Evolutionary conservation across 2,329 filamentous ascomycete genomes (phyloP).

Genomic region (Cladophialophora chaetospira): DNA sequence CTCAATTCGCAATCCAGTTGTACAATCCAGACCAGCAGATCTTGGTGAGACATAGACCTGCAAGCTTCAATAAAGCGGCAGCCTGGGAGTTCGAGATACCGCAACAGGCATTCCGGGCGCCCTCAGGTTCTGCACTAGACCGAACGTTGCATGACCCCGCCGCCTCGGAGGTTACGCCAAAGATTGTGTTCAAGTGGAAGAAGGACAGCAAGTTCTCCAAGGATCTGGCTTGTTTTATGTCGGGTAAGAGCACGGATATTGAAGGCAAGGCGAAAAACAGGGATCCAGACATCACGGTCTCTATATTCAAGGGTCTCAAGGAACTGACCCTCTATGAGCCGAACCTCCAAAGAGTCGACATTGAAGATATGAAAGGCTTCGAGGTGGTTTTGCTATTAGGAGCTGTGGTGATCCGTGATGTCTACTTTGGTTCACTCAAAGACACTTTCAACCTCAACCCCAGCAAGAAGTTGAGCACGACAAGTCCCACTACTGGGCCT

Average conservation of each 20-base stretch:
- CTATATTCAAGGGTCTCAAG: slow-evolving; percentile 74
- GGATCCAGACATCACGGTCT: slow-evolving; percentile 94
- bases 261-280: slow-evolving; percentile 74
- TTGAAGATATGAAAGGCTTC: slow-evolving; percentile 91
- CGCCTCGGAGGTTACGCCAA: slow-evolving; percentile 62
- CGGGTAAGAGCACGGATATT: slow-evolving; percentile 68
- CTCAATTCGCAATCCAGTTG: slow-evolving; percentile 78
- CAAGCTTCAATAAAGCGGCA: slow-evolving; percentile 77
- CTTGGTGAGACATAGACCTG: slow-evolving; percentile 65
- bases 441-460: slow-evolving; percentile 75
- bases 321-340: slow-evolving; percentile 91
- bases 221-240: slow-evolving; percentile 86
- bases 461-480: slow-evolving; percentile 28
- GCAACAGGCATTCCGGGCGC: slow-evolving; percentile 76
- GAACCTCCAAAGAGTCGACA: slow-evolving; percentile 84
- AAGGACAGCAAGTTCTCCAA: slow-evolving; percentile 82
- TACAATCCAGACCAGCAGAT: slow-evolving; percentile 93
- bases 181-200: slow-evolving; percentile 84
- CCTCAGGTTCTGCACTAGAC: slow-evolving; percentile 77
- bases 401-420: slow-evolving; percentile 62
- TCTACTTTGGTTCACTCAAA: slow-evolving; percentile 64
- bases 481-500: slow-evolving; percentile 32
- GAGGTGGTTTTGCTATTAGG: slow-evolving; percentile 74
- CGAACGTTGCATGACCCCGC: slow-evolving; percentile 66
- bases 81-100: slow-evolving; percentile 94